Percentiles rank a stretch among this genome's conserved stretches.
Conservation (phyloP, 768 basidiomycete genomes). For the Gautieria morchelliformis region DNA sequence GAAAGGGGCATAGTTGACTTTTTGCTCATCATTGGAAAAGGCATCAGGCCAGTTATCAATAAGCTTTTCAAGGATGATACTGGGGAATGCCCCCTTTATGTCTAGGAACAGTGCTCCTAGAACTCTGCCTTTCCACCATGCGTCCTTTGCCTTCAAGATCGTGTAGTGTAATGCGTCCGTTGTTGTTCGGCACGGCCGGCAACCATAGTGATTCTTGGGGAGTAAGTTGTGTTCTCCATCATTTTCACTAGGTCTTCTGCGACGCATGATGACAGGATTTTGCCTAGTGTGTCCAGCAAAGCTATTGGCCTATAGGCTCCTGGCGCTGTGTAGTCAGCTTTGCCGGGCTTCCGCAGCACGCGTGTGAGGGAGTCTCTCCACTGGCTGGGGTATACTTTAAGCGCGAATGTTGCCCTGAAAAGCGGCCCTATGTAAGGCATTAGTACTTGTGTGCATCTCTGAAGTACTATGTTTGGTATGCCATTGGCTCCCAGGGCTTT, state of each 20-base stretch:
- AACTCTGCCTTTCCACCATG: slow-evolving; percentile 19
- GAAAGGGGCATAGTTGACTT: no score
- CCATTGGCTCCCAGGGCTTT: slow-evolving; percentile 15
- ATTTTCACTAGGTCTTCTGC: slow-evolving; percentile 17
- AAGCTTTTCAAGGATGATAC: slow-evolving; percentile 12
- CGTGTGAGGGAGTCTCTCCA: slow-evolving; percentile 2
- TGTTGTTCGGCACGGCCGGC: slow-evolving; percentile 19
- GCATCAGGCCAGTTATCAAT: no score
- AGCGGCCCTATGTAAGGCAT: background rate
- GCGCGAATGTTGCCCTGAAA: background rate
- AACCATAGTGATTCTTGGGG: slow-evolving; percentile 20
- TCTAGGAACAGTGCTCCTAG: slow-evolving; percentile 21
- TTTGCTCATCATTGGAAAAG: no score
- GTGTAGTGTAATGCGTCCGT: slow-evolving; percentile 23
- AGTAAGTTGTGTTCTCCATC: slow-evolving; percentile 19
- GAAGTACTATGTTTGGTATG: no score
- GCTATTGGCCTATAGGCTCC: slow-evolving; percentile 38
- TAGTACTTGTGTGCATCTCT: background rate
- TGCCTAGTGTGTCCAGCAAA: slow-evolving; percentile 19
- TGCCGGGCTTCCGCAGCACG: background rate
- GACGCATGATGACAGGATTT: slow-evolving; percentile 14
- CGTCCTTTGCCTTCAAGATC: slow-evolving; percentile 24
- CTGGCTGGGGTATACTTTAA: background rate
- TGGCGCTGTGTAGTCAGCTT: slow-evolving; percentile 6
- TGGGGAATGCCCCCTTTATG: slow-evolving; percentile 22